Evolutionary conservation across 805 yeast genomes (phyloP), one percentile per base, ranked within the genome.

Genomic region (Jamesozyma jinghongensis): DNA sequence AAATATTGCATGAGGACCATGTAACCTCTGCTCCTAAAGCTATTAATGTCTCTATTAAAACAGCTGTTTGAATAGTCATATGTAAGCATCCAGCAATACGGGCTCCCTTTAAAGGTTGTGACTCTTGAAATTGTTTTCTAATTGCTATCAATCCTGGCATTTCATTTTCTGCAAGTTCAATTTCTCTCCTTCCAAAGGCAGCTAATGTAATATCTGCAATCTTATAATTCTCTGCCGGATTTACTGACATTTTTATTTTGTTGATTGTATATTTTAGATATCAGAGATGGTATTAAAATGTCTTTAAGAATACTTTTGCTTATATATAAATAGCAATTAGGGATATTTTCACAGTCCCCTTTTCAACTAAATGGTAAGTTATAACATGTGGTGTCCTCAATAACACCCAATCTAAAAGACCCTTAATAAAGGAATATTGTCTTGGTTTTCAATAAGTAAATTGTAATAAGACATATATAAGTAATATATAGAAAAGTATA

Each of bases 61-160:
- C 97, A 56, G 97, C 98, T 61, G 98, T 90, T 75, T 90, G 98
- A 63, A 90, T 84, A 68, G 98, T 90, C 97, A 90, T 90, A 77
- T 90, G 98, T 66, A 90, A 77, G 76, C 98, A 90, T 63, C 97
- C 98, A 52, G 97, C 97, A 62, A 90, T 81, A 74, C 97, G 82
- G 54, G 98, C 97, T 59, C 97, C 97, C 69, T 84, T 82, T 69
- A 90, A 80, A 53, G 97, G 97, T 73, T 90, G 96, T 50, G 76
- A 78, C 37, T 73, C 73, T 57, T 94, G 96, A 73, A 88, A 90
- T 69, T 81, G 78, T 68, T 73, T 75, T 74, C 97, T 84, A 74
- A 88, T 90, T 73, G 87, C 82, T 92, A 90, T 90, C 65, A 90
- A 78, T 78, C 98, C 96, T 57, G 96, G 96, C 96, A 88, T 85